Conservation (phyloP, 176 grass and related monocot genomes). For the Eleusine indica region DNA sequence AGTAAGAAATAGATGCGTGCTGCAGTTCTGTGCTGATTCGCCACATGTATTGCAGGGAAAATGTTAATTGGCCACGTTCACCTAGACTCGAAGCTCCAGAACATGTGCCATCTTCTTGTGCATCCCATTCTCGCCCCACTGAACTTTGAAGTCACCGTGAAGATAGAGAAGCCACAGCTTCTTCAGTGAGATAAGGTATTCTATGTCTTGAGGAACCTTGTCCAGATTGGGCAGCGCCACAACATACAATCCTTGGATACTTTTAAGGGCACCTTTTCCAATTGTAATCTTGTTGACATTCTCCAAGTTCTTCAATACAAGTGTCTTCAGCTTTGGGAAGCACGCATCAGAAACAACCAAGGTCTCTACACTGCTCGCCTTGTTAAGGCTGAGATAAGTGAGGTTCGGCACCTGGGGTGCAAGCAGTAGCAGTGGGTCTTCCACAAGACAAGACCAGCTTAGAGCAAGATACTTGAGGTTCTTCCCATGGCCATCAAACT, state of each 20-base stretch:
- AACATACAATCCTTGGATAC: slow-evolving; percentile 29
- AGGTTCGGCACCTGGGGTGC: slow-evolving; percentile 26
- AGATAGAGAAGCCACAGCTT: background rate
- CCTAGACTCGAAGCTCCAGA: background rate
- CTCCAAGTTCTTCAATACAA: slow-evolving; percentile 6
- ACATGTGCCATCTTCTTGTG: background rate
- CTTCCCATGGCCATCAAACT: slow-evolving; percentile 1
- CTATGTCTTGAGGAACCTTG: slow-evolving; percentile 23
- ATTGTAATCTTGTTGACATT: slow-evolving; percentile 26
- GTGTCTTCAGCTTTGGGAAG: slow-evolving; percentile 30
- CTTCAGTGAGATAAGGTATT: slow-evolving; percentile 17
- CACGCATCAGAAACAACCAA: slow-evolving; percentile 17
- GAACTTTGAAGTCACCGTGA: background rate
- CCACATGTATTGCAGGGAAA: background rate
- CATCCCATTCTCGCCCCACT: background rate
- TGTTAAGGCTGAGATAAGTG: slow-evolving; percentile 22
- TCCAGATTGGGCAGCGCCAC: background rate
- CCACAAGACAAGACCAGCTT: slow-evolving; percentile 1
- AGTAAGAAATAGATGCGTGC: too few relatives aligned
- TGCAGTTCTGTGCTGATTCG: too few relatives aligned
- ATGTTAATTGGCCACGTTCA: background rate
- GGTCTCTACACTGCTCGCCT: slow-evolving; percentile 9
- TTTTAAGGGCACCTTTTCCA: slow-evolving; percentile 14
- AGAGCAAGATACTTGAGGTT: slow-evolving; percentile 26
- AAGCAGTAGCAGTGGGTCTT: slow-evolving; percentile 34